phyloP scores from a whole-genome alignment of 768 basidiomycete species.

The Leccinum boreale region DNA sequence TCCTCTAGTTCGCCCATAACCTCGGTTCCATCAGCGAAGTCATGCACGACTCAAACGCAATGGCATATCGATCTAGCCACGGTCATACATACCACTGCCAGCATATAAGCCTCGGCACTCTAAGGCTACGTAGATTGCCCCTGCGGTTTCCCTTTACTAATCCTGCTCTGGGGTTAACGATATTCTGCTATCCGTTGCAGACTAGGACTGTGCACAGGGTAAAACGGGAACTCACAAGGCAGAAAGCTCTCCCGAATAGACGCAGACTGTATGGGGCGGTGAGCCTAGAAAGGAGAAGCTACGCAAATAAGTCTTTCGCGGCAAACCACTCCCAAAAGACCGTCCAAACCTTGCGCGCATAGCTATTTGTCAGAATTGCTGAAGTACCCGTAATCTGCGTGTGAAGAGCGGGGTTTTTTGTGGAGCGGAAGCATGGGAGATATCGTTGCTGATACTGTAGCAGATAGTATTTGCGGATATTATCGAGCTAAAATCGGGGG shows the following conservation, averaged over 20 bases:
- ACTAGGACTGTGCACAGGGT: slow-evolving; percentile 90
- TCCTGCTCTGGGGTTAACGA: slow-evolving; percentile 46
- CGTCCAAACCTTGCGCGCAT: slow-evolving; percentile 37
- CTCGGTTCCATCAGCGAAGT: slow-evolving; percentile 26
- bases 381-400: slow-evolving; percentile 35
- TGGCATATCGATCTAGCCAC: slow-evolving; percentile 64
- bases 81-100: slow-evolving; percentile 78
- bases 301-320: slow-evolving; percentile 74
- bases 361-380: slow-evolving; percentile 44
- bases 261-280: slow-evolving; percentile 7
- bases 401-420: slow-evolving; percentile 8
- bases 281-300: slow-evolving; percentile 54
- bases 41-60: slow-evolving; percentile 86
- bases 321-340: slow-evolving; percentile 58
- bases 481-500: slow-evolving; percentile 11
- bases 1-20: slow-evolving; percentile 38
- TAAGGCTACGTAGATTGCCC: slow-evolving; percentile 67
- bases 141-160: slow-evolving; percentile 53
- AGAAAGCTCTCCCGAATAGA: slow-evolving; percentile 16
- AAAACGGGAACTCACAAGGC: slow-evolving; percentile 78
- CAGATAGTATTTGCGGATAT: slow-evolving; percentile 2
- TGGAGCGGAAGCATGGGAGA: slow-evolving; percentile 4
- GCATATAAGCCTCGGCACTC: slow-evolving; percentile 81
- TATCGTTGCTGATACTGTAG: neutral
- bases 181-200: slow-evolving; percentile 84